Percentiles rank a stretch among this genome's conserved stretches.
phyloP scores from a whole-genome alignment of 495 filamentous ascomycete species.

The Hypoxylon subgilvum region DNA sequence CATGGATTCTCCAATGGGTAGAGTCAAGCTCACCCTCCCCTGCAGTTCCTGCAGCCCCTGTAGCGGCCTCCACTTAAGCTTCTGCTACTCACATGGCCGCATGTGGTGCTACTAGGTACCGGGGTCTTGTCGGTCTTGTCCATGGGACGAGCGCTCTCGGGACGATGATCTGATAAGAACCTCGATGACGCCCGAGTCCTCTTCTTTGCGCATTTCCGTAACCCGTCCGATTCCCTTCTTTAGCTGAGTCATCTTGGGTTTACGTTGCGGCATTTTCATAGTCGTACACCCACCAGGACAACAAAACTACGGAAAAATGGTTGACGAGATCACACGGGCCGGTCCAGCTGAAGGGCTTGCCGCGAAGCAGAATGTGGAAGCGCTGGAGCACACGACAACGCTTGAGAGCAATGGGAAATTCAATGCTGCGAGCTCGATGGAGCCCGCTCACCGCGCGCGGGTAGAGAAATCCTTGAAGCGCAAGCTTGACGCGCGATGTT shows the following conservation, averaged over 20 bases:
- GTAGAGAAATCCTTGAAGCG: constrained; percentile 51
- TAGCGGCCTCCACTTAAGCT: constrained; percentile 23
- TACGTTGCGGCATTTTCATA: too few species aligned
- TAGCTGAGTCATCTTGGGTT: too few species aligned
- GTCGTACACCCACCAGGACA: too few species aligned
- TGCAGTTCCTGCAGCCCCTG: too few species aligned
- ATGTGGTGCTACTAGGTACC: constrained; percentile 9
- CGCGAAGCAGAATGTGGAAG: constrained; percentile 22
- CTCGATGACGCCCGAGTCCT: constrained; percentile 2
- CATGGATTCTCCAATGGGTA: constrained; percentile 14
- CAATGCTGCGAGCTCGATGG: constrained; percentile 36
- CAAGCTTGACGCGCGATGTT: constrained; percentile 52
- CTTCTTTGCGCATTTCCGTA: too few species aligned
- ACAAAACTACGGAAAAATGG: constrained; percentile 7
- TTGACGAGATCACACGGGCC: constrained; percentile 29
- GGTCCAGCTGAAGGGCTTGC: background rate
- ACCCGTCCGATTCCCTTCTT: too few species aligned
- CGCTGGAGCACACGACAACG: constrained; percentile 13
- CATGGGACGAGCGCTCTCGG: constrained; percentile 6
- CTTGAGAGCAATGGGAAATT: background rate
- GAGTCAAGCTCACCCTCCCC: constrained; percentile 2
- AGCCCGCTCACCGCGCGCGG: constrained; percentile 40
- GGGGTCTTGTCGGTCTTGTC: too few species aligned
- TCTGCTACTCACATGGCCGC: constrained; percentile 26
- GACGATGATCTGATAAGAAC: constrained; percentile 28